Evolutionary conservation across 2,329 filamentous ascomycete genomes (phyloP).

Genomic region (Dothidotthia symphoricarpi): DNA sequence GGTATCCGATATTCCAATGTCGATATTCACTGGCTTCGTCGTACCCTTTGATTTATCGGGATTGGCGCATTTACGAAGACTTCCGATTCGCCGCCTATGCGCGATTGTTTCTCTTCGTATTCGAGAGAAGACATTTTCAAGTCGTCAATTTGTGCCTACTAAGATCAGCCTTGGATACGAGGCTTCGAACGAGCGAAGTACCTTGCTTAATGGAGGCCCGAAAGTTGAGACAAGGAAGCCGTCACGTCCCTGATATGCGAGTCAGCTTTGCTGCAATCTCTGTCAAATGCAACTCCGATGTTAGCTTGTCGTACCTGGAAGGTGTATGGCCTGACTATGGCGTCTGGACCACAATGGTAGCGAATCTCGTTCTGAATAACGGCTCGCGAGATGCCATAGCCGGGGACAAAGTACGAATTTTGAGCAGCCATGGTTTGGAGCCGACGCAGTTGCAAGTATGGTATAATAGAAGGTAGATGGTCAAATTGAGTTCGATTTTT

Average conservation of each 20-base stretch:
- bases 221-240: conserved; percentile 45
- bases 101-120: conserved; percentile 45
- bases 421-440: conserved; percentile 23
- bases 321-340: conserved; percentile 45
- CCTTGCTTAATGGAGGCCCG: conserved; percentile 44
- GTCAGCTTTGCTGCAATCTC: conserved; percentile 16
- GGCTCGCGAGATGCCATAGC: conserved; percentile 45
- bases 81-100: conserved; percentile 34
- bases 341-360: conserved; percentile 45
- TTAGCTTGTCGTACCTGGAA: conserved; percentile 35
- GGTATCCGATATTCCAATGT: too few species aligned
- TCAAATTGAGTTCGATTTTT: conserved; percentile 11
- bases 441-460: neutral
- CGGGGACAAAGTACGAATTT: conserved; percentile 46
- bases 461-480: conserved; percentile 7
- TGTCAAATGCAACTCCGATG: conserved; percentile 1
- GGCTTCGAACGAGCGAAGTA: conserved; percentile 10
- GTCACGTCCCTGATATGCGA: conserved; percentile 38
- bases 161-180: conserved; percentile 10
- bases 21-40: conserved; percentile 26
- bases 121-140: conserved; percentile 42
- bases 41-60: conserved; percentile 35
- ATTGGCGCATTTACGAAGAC: conserved; percentile 44
- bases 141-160: conserved; percentile 45
- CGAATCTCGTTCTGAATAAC: conserved; percentile 47